Evolutionary conservation across 148 eudicot species (phyloP), one percentile per base, ranked within the genome.

Genomic region (Rhododendron williamsianum): DNA sequence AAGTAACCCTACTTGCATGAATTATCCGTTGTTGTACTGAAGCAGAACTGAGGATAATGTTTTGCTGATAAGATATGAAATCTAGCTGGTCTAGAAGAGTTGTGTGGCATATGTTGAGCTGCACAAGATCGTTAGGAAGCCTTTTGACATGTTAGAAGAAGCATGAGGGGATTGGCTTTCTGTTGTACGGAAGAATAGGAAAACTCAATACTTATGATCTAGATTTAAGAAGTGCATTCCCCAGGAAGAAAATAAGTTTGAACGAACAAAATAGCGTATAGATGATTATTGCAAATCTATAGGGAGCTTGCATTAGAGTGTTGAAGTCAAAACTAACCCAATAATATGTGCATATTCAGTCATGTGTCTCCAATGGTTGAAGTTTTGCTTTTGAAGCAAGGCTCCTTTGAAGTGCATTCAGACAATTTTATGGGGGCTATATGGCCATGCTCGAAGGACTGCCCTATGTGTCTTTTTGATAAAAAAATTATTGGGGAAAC

Each of bases 321-420:
- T 18, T 74, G 45, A 36, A 74, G 23, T 74, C n/a, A 33, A 72
- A 72, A 36, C 21, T 74, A 35, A 36, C 78, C 78, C 16, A 74
- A 36, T 71, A 71, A 33, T 71, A 13, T 74, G 45, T 4, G 11
- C 46, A 74, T 30, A 18, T 74, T 36, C 78, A 36, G 78, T 36
- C 78, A 33, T 13, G 18, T 71, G 71, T 30, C 76, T 71, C 36
- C 36, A 11, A 33, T 13, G 38, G 36, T 30, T 27, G 18, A 71
- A 71, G 33, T 30, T 71, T 71, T 27, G 41, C 76, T 71, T 71
- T 30, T 3, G 76, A 71, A 71, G 76, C 76, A 71, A 71, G 76
- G 76, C 38, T 71, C 76, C 76, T 71, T 71, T 30, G 76, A 30
- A 30, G 41, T 71, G 76, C 76, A 71, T 71, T 71, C 76, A 71